Conservation (phyloP, 495 filamentous ascomycete species). For the Cairneyella variabilis region DNA sequence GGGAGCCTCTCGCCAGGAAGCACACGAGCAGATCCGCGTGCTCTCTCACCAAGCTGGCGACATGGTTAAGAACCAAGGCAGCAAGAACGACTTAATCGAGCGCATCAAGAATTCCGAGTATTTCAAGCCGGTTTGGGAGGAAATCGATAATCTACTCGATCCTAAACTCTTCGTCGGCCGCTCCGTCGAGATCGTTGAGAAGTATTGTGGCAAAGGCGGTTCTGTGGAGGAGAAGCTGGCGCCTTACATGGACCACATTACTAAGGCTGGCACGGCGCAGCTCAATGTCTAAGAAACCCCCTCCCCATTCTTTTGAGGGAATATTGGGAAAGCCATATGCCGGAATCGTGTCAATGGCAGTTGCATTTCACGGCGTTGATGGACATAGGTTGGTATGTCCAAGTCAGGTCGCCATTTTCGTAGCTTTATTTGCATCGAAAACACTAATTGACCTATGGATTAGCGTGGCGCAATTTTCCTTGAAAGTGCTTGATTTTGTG, state of each 20-base stretch:
- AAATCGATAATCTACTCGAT: slow-evolving; percentile 73
- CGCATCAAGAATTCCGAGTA: slow-evolving; percentile 70
- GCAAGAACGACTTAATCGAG: slow-evolving; percentile 79
- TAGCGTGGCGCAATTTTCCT: neutral
- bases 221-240: slow-evolving; percentile 16
- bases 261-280: slow-evolving; percentile 15
- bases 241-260: slow-evolving; percentile 23
- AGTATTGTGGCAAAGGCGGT: slow-evolving; percentile 20
- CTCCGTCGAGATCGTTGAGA: slow-evolving; percentile 17
- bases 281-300: slow-evolving; percentile 22
- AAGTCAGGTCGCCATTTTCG: neutral
- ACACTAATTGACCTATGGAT: neutral
- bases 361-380: neutral
- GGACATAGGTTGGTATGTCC: neutral
- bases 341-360: neutral
- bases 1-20: slow-evolving; percentile 67
- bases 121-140: slow-evolving; percentile 75
- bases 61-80: slow-evolving; percentile 76
- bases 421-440: neutral
- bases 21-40: slow-evolving; percentile 89
- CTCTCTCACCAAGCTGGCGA: slow-evolving; percentile 79
- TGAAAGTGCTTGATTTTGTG: neutral
- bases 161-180: slow-evolving; percentile 68
- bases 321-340: neutral
- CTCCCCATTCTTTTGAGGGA: neutral